These are phyloP conservation scores for Peniophora sp. DNA, from an alignment of 1,284 basidiomycete species.

Conservation along the genomic window DNA sequence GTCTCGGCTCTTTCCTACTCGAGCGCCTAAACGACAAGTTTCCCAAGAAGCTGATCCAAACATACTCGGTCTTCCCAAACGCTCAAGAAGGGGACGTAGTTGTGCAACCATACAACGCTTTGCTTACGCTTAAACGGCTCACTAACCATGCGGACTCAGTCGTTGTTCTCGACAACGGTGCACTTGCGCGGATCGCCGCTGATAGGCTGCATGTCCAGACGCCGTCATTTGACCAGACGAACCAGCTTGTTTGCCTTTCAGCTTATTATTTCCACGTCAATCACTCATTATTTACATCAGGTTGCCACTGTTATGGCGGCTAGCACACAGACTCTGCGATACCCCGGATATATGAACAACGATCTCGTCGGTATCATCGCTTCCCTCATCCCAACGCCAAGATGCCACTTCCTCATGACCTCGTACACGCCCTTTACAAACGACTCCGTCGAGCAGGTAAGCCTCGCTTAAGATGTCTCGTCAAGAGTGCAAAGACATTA, in stretches of 20 bases:
- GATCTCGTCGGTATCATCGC: conserved; percentile 97
- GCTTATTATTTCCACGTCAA: neutral
- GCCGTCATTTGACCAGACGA: conserved; percentile 91
- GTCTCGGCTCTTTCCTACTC: conserved; percentile 93
- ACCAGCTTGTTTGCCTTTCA: conserved; percentile 65
- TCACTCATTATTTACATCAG: conserved; percentile 31
- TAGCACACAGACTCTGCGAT: conserved; percentile 94
- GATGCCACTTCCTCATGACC: conserved; percentile 99
- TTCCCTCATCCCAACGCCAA: conserved; percentile 95
- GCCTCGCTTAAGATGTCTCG: conserved; percentile 7
- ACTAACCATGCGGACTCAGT: conserved; percentile 97
- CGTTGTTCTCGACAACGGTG: conserved; percentile 96
- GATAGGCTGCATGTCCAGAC: conserved; percentile 89
- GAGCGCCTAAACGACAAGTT: conserved; percentile 97
- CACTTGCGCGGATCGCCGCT: conserved; percentile 85
- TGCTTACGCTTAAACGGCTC: conserved; percentile 91
- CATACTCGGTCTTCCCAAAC: conserved; percentile 98
- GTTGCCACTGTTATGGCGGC: conserved; percentile 95
- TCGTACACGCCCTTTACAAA: conserved; percentile 98
- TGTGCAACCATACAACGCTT: conserved; percentile 96
- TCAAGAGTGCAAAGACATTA: neutral
- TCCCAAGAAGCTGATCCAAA: conserved; percentile 98
- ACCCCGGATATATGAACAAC: conserved; percentile 99
- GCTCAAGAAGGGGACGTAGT: conserved; percentile 88
- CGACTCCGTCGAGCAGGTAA: conserved; percentile 89